Evolutionary conservation across 495 filamentous ascomycete genomes (phyloP).

Genomic region (Parathielavia appendiculata): DNA sequence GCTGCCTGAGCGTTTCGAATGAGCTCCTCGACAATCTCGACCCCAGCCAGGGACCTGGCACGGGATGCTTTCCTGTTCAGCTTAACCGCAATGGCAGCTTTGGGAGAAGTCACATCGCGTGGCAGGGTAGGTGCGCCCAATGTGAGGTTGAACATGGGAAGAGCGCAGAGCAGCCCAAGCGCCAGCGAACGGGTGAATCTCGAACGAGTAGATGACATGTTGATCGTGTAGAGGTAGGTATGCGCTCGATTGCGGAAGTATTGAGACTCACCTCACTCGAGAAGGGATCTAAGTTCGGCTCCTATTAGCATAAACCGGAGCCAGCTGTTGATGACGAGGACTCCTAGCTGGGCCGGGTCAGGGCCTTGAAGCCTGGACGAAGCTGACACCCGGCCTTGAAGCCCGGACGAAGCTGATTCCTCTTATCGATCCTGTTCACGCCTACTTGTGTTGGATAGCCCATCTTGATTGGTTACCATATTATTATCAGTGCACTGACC

Average conservation of each 20-base stretch:
- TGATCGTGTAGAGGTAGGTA: not conserved
- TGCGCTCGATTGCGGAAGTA: not conserved
- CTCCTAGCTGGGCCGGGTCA: too few species aligned
- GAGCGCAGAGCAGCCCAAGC: not conserved
- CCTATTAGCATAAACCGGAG: too few species aligned
- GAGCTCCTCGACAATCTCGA: constrained; percentile 1
- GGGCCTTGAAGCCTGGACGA: too few species aligned
- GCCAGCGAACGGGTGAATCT: not conserved
- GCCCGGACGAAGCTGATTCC: too few species aligned
- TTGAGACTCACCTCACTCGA: not conserved
- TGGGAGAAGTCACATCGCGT: not conserved
- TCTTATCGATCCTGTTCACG: too few species aligned
- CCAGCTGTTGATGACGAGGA: too few species aligned
- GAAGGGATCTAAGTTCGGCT: not conserved
- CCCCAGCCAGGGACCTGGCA: not conserved
- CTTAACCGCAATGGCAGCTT: constrained; percentile 1
- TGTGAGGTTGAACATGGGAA: not conserved
- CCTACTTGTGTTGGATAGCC: too few species aligned
- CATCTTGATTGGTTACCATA: too few species aligned
- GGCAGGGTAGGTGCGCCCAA: not conserved
- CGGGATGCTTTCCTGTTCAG: not conserved
- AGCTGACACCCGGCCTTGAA: too few species aligned
- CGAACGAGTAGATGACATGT: not conserved
- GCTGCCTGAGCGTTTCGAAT: not conserved
- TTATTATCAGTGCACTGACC: too few species aligned